A percentile compares a stretch with the other conserved stretches of the same genome.
These are phyloP conservation scores for Suhomyces xylopsoci DNA, from an alignment of 805 yeast species.

Conservation along the genomic window DNA sequence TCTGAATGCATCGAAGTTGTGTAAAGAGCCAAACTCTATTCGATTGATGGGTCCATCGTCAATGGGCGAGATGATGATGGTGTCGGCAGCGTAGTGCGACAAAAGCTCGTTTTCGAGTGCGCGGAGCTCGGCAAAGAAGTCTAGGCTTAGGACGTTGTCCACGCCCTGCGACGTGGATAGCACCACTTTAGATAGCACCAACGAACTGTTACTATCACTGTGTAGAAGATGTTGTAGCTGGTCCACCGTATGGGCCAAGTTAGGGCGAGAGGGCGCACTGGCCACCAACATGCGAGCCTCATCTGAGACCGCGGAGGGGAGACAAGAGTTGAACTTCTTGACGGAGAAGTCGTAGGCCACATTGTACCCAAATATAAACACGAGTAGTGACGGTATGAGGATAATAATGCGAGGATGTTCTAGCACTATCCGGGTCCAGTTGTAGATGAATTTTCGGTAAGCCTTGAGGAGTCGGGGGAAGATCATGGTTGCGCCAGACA, in stretches of 20 bases:
- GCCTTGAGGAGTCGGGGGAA: not conserved
- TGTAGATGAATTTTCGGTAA: not conserved
- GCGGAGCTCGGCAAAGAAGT: conserved; percentile 11
- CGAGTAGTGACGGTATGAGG: conserved; percentile 27
- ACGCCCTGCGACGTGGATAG: conserved; percentile 3
- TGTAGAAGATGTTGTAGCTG: not conserved
- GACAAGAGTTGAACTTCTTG: conserved; percentile 19
- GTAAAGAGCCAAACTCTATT: not conserved
- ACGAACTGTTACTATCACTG: not conserved
- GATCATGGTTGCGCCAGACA: not conserved
- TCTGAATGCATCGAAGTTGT: conserved; percentile 3
- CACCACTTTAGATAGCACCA: conserved; percentile 6
- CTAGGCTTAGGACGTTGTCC: conserved; percentile 12
- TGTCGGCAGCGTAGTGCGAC: not conserved
- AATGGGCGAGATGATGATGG: conserved; percentile 3
- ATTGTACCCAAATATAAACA: conserved; percentile 34
- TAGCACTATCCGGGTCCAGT: not conserved
- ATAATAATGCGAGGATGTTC: conserved; percentile 16
- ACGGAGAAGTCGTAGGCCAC: conserved; percentile 34
- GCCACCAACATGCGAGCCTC: not conserved
- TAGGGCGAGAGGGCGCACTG: not conserved
- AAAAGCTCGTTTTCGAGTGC: conserved; percentile 5
- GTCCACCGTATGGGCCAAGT: not conserved
- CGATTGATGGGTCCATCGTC: conserved; percentile 3
- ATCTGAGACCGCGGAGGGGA: conserved; percentile 9